Evolutionary conservation across 179 eudicot species (phyloP).

Genomic region (Pouteria campechiana): DNA sequence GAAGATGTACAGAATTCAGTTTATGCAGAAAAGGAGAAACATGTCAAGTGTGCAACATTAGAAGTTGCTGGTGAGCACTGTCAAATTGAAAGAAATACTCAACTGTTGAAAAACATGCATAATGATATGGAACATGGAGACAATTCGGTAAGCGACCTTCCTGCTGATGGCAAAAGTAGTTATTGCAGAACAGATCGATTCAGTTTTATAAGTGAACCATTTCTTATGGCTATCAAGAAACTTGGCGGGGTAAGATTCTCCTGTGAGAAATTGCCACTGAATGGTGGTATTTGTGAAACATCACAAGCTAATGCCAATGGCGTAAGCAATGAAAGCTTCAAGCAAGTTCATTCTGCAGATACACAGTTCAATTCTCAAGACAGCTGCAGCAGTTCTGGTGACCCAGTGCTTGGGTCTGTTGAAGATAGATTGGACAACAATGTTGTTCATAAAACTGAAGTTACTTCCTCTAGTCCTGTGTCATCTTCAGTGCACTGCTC

Average conservation of each 20-base stretch:
- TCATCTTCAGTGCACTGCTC: constrained; percentile 9
- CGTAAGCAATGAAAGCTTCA: constrained; percentile 8
- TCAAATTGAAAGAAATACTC: constrained; percentile 9
- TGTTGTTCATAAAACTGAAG: constrained; percentile 15
- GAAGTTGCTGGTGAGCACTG: constrained; percentile 16
- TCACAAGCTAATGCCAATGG: constrained; percentile 10
- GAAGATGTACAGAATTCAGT: constrained; percentile 12
- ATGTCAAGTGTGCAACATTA: constrained; percentile 12
- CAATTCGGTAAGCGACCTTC: constrained; percentile 9
- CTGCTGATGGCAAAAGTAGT: neutral
- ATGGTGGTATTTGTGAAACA: constrained; percentile 8
- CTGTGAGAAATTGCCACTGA: constrained; percentile 16
- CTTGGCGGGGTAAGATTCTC: constrained; percentile 11
- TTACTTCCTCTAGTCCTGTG: constrained; percentile 18
- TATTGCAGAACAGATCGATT: neutral
- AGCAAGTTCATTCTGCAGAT: constrained; percentile 14
- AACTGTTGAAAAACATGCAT: constrained; percentile 9
- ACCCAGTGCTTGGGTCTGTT: constrained; percentile 15
- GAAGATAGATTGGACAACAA: constrained; percentile 16
- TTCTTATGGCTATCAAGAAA: constrained; percentile 17
- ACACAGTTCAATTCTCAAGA: constrained; percentile 10
- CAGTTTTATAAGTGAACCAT: constrained; percentile 11
- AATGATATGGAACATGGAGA: constrained; percentile 3
- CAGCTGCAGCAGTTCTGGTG: constrained; percentile 15
- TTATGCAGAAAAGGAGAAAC: constrained; percentile 12